Conservation (phyloP, 345 rosid genomes). For the Mangifera indica region DNA sequence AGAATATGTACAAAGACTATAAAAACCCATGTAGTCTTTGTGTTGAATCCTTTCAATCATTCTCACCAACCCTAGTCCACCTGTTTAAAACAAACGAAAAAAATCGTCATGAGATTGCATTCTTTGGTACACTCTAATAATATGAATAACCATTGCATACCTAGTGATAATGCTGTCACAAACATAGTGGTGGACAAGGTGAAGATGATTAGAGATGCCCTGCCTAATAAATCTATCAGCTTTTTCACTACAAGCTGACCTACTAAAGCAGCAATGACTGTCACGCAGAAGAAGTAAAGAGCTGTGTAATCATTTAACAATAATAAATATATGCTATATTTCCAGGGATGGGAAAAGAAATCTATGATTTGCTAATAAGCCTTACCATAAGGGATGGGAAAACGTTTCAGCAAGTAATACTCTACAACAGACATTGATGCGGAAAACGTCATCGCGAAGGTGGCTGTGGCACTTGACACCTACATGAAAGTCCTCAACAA, state of each 20-base stretch:
- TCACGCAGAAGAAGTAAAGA: constrained; percentile 30
- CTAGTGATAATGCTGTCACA: constrained; percentile 38
- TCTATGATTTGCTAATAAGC: too few species aligned
- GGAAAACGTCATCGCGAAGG: too few species aligned
- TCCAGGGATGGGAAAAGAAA: too few species aligned
- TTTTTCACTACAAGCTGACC: constrained; percentile 33
- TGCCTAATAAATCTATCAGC: constrained; percentile 31
- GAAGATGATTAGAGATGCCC: constrained; percentile 41
- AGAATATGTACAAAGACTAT: constrained; percentile 25
- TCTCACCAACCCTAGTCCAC: constrained; percentile 34
- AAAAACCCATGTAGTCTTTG: constrained; percentile 39
- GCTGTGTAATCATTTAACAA: constrained; percentile 20
- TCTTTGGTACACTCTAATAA: too few species aligned
- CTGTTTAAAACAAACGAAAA: constrained; percentile 13
- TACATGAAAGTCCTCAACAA: too few species aligned
- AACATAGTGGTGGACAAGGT: constrained; percentile 32
- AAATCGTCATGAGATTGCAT: too few species aligned
- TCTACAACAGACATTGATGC: too few species aligned
- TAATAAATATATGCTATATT: too few species aligned
- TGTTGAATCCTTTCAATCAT: constrained; percentile 28
- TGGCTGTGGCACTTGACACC: too few species aligned
- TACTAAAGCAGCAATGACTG: constrained; percentile 34
- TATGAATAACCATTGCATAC: constrained; percentile 4
- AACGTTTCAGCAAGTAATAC: too few species aligned
- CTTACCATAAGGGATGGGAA: too few species aligned